Evolutionary conservation across 176 grass and related monocot genomes (phyloP).

Genomic region (Panicum miliaceum): DNA sequence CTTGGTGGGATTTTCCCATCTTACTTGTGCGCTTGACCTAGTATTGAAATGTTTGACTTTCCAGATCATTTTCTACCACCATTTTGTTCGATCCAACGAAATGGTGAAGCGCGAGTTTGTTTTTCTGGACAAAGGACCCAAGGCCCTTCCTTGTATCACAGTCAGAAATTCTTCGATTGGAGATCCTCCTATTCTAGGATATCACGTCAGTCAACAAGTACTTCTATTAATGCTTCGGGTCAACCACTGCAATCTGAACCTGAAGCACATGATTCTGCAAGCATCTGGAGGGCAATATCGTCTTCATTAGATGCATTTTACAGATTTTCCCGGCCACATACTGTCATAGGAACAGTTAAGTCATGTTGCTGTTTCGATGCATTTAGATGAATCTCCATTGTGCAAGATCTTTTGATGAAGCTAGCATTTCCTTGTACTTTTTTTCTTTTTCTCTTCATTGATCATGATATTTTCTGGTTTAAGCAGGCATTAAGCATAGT

Average conservation of each 20-base stretch:
- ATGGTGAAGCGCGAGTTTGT: slow-evolving; percentile 30
- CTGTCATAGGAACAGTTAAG: slow-evolving; percentile 99
- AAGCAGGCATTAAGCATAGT: slow-evolving; percentile 95
- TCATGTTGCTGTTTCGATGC: slow-evolving; percentile 29
- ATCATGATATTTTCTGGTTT: slow-evolving; percentile 44
- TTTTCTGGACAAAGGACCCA: slow-evolving; percentile 45
- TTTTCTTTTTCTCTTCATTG: neutral
- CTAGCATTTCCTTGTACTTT: neutral
- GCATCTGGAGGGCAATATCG: slow-evolving; percentile 59
- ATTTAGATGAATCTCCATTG: neutral
- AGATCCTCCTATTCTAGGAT: slow-evolving; percentile 45
- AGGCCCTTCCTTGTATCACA: neutral
- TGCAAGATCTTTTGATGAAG: slow-evolving; percentile 18
- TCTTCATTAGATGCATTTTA: slow-evolving; percentile 88
- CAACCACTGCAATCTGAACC: slow-evolving; percentile 63
- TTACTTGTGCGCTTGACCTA: slow-evolving; percentile 7
- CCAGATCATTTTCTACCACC: slow-evolving; percentile 48
- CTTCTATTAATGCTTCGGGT: slow-evolving; percentile 54
- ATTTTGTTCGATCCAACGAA: slow-evolving; percentile 35
- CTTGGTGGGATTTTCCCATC: neutral
- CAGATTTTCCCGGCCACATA: slow-evolving; percentile 96
- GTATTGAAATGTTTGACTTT: slow-evolving; percentile 38
- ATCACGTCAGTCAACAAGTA: slow-evolving; percentile 40
- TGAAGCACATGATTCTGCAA: slow-evolving; percentile 56
- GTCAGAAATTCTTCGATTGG: slow-evolving; percentile 39